A percentile compares a stretch with the other conserved stretches of the same genome.
Evolutionary conservation across 2,329 filamentous ascomycete species (phyloP).

Genomic region (Diaporthe australafricana): DNA sequence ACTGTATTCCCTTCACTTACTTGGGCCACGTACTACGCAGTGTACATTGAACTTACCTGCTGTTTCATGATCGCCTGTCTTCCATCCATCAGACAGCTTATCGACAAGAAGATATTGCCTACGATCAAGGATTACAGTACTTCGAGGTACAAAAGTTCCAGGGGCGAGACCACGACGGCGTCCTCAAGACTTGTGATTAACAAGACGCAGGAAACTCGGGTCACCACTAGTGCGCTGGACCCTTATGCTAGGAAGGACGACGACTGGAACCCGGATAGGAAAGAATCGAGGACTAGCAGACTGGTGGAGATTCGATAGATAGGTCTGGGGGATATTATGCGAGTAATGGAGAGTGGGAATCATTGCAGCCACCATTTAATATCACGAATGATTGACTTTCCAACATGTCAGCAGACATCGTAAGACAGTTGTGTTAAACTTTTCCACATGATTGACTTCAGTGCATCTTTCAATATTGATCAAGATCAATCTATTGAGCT

Average conservation of each 20-base stretch:
- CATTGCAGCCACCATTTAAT: no score
- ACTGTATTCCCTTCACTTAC: not conserved
- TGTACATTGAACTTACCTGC: conserved; percentile 27
- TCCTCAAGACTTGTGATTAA: not conserved
- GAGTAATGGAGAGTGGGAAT: no score
- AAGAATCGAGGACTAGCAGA: not conserved
- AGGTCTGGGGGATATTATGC: no score
- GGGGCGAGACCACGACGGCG: not conserved
- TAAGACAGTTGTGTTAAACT: no score
- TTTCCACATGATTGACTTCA: no score
- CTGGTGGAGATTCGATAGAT: not conserved
- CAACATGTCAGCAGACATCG: no score
- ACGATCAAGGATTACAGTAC: not conserved
- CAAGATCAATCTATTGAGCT: no score
- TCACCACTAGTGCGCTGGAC: not conserved
- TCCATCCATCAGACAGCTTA: conserved; percentile 13
- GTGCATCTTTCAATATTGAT: no score
- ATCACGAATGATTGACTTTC: no score
- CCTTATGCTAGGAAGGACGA: not conserved
- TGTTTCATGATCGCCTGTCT: conserved; percentile 28
- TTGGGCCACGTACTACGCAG: conserved; percentile 22
- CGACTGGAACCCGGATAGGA: not conserved
- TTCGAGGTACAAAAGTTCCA: not conserved
- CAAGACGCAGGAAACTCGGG: not conserved
- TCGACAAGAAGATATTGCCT: not conserved